Conservation (phyloP, 2,329 filamentous ascomycete genomes). For the Epichloe scottii region DNA sequence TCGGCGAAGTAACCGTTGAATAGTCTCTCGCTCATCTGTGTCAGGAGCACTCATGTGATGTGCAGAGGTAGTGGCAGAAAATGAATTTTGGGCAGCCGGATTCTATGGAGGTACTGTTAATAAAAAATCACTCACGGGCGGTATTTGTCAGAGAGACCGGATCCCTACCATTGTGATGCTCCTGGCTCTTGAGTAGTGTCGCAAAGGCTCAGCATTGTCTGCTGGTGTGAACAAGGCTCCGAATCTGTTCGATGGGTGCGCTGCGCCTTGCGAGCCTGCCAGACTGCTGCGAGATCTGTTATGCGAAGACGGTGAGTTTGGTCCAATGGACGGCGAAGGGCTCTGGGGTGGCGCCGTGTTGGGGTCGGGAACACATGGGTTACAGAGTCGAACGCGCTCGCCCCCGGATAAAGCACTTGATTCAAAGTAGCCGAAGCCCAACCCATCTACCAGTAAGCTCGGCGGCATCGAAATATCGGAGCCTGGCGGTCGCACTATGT, state of each 20-base stretch:
- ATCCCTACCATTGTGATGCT: constrained; percentile 39
- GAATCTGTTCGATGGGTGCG: constrained; percentile 19
- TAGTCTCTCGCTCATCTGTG: constrained; percentile 16
- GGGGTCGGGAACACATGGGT: constrained; percentile 49
- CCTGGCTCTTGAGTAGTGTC: constrained; percentile 22
- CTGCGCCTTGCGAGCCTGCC: constrained; percentile 18
- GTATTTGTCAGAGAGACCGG: background rate
- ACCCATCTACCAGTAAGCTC: constrained; percentile 24
- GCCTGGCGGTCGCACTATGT: constrained; percentile 69
- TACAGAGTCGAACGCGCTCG: constrained; percentile 46
- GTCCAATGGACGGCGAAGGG: constrained; percentile 20
- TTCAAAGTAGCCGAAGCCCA: constrained; percentile 28
- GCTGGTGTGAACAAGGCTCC: constrained; percentile 24
- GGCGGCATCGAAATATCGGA: constrained; percentile 26
- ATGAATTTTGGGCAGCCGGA: constrained; percentile 10
- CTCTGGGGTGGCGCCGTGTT: constrained; percentile 43
- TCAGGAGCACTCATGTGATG: constrained; percentile 19
- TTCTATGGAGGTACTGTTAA: constrained; percentile 6
- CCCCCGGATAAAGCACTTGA: constrained; percentile 37
- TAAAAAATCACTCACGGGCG: background rate
- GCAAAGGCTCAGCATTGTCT: constrained; percentile 22
- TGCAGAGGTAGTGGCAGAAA: constrained; percentile 13
- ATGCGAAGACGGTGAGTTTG: constrained; percentile 24
- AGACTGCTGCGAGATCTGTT: constrained; percentile 34
- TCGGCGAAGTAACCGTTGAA: constrained; percentile 20